A percentile compares a stretch with the other conserved stretches of the same genome.
Evolutionary conservation across 2,329 filamentous ascomycete species (phyloP).

Genomic region (Fusarium sp.): DNA sequence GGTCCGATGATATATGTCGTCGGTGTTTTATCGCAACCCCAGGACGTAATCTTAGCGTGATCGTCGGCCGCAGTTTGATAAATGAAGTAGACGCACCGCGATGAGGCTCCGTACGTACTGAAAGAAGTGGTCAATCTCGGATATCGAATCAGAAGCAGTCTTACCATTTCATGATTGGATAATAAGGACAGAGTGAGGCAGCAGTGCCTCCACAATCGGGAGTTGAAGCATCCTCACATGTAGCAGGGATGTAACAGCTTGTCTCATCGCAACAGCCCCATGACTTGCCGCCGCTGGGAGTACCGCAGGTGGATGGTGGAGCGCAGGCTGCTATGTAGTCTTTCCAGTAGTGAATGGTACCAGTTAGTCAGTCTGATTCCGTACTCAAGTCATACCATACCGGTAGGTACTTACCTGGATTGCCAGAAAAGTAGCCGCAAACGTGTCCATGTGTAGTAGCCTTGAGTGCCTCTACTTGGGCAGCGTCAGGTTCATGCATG

Average conservation of each 20-base stretch:
- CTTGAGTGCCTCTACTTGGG: too few relatives aligned
- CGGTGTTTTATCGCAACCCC: neutral
- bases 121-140: neutral
- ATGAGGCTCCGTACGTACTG: neutral
- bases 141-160: rapidly evolving
- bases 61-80: neutral
- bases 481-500: rapidly evolving
- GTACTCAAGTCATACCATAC: rapidly evolving
- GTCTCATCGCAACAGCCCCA: neutral
- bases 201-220: neutral
- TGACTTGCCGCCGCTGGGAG: neutral
- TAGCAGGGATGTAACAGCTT: neutral
- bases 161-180: neutral
- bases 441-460: neutral
- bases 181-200: neutral
- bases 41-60: rapidly evolving
- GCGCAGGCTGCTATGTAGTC: neutral
- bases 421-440: neutral
- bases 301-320: neutral
- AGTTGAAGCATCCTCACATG: neutral
- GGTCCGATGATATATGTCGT: neutral
- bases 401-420: neutral
- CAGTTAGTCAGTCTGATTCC: neutral
- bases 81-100: neutral
- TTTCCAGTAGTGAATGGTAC: neutral